Percentiles rank a stretch among this genome's conserved stretches.
phyloP scores from a whole-genome alignment of 2,329 filamentous ascomycete species.

The Paraphoma sp. region DNA sequence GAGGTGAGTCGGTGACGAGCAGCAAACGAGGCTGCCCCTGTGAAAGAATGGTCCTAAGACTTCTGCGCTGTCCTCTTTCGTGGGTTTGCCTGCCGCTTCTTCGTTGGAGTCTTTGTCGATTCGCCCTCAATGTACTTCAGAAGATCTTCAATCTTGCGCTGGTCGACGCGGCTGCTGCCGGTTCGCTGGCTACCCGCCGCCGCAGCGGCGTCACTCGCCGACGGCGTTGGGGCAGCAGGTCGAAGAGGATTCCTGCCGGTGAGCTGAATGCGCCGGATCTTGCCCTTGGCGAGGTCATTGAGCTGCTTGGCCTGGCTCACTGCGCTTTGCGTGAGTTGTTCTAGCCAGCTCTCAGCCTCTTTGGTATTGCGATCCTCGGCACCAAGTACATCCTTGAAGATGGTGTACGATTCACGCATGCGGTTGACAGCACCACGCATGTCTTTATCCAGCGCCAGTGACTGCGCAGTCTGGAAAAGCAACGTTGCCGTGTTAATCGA shows the following conservation, averaged over 20 bases:
- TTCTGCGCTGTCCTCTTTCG: conserved; percentile 44
- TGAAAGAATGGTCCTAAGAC: neutral
- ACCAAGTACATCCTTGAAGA: conserved; percentile 88
- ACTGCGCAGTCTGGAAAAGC: conserved; percentile 95
- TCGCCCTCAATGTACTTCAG: conserved; percentile 91
- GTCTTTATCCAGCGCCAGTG: conserved; percentile 93
- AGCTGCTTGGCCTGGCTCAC: conserved; percentile 93
- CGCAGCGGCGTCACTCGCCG: conserved; percentile 54
- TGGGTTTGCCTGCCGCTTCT: conserved; percentile 55
- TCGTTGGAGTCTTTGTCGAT: conserved; percentile 49
- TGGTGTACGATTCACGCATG: conserved; percentile 97
- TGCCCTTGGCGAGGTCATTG: conserved; percentile 79
- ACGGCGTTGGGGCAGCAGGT: conserved; percentile 68
- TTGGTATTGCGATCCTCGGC: conserved; percentile 96
- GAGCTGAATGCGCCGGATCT: conserved; percentile 75
- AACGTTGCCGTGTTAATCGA: conserved; percentile 94
- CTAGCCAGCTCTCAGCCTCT: conserved; percentile 95
- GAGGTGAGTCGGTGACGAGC: too few relatives aligned
- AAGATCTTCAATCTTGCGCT: conserved; percentile 89
- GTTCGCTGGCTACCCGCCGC: conserved; percentile 48
- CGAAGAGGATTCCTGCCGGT: conserved; percentile 61
- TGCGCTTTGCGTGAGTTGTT: conserved; percentile 94
- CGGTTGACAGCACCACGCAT: conserved; percentile 87
- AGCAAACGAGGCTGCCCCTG: too few relatives aligned
- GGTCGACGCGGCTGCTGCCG: conserved; percentile 63